These are phyloP conservation scores for Tylopilus cervinicoccineus DNA, from an alignment of 768 basidiomycete genomes.

Conservation along the genomic window DNA sequence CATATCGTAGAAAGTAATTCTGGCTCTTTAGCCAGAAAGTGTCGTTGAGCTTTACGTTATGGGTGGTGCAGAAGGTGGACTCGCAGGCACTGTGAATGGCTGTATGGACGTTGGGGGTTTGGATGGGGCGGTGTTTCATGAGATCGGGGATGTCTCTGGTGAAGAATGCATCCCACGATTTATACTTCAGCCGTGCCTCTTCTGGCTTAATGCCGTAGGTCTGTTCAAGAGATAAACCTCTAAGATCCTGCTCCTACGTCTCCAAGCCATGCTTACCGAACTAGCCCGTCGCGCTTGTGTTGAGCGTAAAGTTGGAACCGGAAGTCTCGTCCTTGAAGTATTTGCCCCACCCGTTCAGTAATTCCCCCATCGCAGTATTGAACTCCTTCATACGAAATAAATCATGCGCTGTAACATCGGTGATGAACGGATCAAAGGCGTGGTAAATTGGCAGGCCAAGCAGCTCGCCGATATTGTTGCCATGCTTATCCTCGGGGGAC, in stretches of 20 bases:
- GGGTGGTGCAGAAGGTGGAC: constrained; percentile 36
- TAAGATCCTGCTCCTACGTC: neutral
- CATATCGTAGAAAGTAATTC: constrained; percentile 55
- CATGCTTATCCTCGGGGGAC: neutral
- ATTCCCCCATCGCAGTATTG: neutral
- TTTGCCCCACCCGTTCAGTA: neutral
- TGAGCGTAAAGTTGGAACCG: constrained; percentile 4
- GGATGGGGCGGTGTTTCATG: neutral
- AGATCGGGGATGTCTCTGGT: constrained; percentile 31
- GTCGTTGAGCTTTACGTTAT: constrained; percentile 39
- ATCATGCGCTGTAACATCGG: constrained; percentile 17
- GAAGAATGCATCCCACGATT: constrained; percentile 55
- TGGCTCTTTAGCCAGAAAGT: constrained; percentile 59
- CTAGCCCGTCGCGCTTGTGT: neutral
- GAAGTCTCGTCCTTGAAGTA: constrained; percentile 1
- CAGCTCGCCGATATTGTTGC: constrained; percentile 13
- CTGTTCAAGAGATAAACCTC: neutral
- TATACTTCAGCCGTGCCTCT: neutral
- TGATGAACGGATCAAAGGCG: constrained; percentile 18
- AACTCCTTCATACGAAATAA: constrained; percentile 10
- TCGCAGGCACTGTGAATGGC: constrained; percentile 53
- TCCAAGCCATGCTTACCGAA: neutral
- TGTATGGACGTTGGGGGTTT: neutral
- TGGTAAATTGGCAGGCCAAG: constrained; percentile 16
- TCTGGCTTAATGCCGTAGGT: constrained; percentile 4